Conservation (phyloP, 257 asterid genomes). For the Solanum infundibuliforme region DNA sequence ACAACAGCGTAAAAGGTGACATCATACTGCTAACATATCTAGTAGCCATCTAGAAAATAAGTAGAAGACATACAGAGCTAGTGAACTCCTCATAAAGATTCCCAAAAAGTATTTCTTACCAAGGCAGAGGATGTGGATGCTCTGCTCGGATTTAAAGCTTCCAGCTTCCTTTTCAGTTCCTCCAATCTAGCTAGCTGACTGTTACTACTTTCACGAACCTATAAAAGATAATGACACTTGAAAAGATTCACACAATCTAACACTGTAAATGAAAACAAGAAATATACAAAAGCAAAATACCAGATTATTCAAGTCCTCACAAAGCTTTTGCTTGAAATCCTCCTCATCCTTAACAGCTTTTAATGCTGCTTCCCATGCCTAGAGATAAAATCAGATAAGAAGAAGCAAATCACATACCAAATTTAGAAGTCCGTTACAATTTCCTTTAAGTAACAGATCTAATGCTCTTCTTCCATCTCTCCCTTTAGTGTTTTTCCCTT, state of each 20-base stretch:
- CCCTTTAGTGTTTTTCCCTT: background rate
- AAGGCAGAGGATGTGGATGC: conserved; percentile 27
- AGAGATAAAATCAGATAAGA: conserved; percentile 1
- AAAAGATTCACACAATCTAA: background rate
- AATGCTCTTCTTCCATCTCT: background rate
- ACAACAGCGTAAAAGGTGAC: background rate
- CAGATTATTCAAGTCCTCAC: conserved; percentile 63
- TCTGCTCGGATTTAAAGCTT: conserved; percentile 78
- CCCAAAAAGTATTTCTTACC: conserved; percentile 30
- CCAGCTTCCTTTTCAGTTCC: conserved; percentile 85
- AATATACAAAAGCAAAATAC: conserved; percentile 20
- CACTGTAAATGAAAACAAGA: background rate
- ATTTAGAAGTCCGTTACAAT: background rate
- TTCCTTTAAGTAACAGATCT: background rate
- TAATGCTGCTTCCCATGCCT: conserved; percentile 80
- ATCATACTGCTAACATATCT: background rate
- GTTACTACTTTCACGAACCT: conserved; percentile 86
- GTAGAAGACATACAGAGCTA: background rate
- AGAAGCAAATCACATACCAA: background rate
- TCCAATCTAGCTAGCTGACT: conserved; percentile 71
- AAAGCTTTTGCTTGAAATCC: conserved; percentile 56
- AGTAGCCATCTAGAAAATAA: background rate
- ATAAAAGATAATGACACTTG: conserved; percentile 11
- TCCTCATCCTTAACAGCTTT: conserved; percentile 72
- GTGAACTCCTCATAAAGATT: background rate